Evolutionary conservation across 805 yeast species (phyloP).

Genomic region (Isabelozyma gotoi): DNA sequence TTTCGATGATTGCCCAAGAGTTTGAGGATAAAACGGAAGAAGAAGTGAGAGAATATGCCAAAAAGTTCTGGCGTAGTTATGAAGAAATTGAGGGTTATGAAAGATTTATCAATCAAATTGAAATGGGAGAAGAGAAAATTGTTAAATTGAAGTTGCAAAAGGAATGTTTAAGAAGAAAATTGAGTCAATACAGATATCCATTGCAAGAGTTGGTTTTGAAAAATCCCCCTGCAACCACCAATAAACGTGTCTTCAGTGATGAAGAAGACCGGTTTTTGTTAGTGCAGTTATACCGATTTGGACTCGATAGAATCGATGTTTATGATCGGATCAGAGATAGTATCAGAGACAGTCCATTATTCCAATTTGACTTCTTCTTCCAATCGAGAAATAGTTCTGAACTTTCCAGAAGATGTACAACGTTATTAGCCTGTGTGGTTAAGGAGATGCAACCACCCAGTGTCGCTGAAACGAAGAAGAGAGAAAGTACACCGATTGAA

Average conservation of each 20-base stretch:
- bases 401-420: conserved; percentile 75
- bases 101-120: conserved; percentile 75
- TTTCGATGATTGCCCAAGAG: conserved; percentile 70
- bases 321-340: conserved; percentile 78
- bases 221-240: conserved; percentile 68
- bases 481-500: conserved; percentile 12
- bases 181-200: conserved; percentile 71
- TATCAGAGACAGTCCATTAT: conserved; percentile 70
- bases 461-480: conserved; percentile 7
- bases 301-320: conserved; percentile 75
- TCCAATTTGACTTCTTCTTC: conserved; percentile 85
- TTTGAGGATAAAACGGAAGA: conserved; percentile 79
- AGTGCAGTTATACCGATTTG: conserved; percentile 75
- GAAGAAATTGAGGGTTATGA: conserved; percentile 87
- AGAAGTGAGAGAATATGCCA: conserved; percentile 76
- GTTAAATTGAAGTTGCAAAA: conserved; percentile 65
- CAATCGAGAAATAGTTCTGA: conserved; percentile 78
- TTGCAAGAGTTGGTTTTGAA: conserved; percentile 72
- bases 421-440: conserved; percentile 71
- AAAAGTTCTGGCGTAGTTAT: conserved; percentile 78
- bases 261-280: conserved; percentile 90
- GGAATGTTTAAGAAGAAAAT: conserved; percentile 74
- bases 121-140: conserved; percentile 84
- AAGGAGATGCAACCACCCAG: conserved; percentile 50
- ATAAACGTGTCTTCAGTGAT: conserved; percentile 68